Evolutionary conservation across 192 early-diverging fungal genomes (phyloP), one percentile per base, ranked within the genome.

Genomic region (Chytriomyces hyalinus): DNA sequence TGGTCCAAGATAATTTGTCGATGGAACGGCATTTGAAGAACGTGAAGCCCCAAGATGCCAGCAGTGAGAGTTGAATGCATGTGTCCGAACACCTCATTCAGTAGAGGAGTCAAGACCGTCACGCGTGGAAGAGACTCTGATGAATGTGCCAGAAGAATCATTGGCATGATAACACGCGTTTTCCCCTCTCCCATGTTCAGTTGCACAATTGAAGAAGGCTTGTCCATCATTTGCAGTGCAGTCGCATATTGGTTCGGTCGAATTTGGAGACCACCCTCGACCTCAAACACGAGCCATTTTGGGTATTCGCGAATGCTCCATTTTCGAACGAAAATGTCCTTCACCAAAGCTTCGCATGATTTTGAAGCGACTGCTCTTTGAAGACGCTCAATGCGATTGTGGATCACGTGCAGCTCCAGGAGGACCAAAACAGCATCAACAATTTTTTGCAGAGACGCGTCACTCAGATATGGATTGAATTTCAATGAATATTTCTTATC

Each of bases 121-220:
- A 67, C 66, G 0, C 66, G 66, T 1, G 22, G 28, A 48, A 67
- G 45, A 1, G 8, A 11, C 47, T 67, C 4, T 65, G 15, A 15
- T 0, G 66, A 67, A 11, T n/a, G 8, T 2, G 36, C 48, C 1
- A 44, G 13, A 17, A 67, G n/a, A 5, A 67, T 46, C 66, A 67
- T 67, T 8, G 66, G 66, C 45, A 67, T 67, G 43, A 67, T 67
- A 48, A 67, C 66, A 13, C 66, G 36, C n/a, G 66, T 67, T 46
- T 67, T 67, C 44, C 66, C 66, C 22, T 67, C 66, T 11, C 66
- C 66, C 66, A 67, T 67, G 6, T 67, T 67, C 22, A 67, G 44
- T 6, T 67, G 66, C 8, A 67, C 11, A 67, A 67, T 46, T 3
- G 66, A 22, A n/a, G 43, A n/a, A n/a, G 66, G 66, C 11, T 67